A percentile compares a stretch with the other conserved stretches of the same genome.
Evolutionary conservation across 495 filamentous ascomycete species (phyloP).

Genomic region (Cercophora samala): DNA sequence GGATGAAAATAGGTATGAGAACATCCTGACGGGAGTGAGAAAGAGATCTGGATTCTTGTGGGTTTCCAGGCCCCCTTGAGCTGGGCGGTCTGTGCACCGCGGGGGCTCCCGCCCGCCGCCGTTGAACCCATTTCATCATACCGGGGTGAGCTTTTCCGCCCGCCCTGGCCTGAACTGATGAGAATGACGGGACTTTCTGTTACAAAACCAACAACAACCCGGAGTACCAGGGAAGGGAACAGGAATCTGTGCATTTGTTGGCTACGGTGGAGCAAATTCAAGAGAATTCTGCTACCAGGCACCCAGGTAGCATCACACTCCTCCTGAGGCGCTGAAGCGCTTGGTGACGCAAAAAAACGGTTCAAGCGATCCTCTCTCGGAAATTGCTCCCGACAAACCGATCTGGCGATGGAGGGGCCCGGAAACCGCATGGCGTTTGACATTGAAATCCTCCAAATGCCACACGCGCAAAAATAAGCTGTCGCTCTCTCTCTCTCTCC

Average conservation of each 20-base stretch:
- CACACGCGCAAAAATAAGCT: background rate
- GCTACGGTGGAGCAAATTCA: background rate
- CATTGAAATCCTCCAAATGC: background rate
- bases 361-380: background rate
- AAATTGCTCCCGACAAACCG: background rate
- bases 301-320: background rate
- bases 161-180: background rate
- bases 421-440: background rate
- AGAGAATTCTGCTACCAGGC: background rate
- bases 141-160: background rate
- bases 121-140: background rate
- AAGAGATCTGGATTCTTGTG: too few species aligned
- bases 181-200: background rate
- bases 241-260: background rate
- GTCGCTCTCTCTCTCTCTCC: background rate
- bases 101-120: background rate
- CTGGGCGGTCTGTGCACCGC: background rate
- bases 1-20: too few species aligned
- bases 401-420: background rate
- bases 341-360: background rate
- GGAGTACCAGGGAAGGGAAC: too few species aligned
- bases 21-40: too few species aligned
- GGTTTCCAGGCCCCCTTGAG: background rate
- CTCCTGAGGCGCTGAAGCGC: background rate
- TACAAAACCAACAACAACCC: background rate